Evolutionary conservation across 345 rosid species (phyloP), one percentile per base, ranked within the genome.

Genomic region (Leavenworthia alabamica): DNA sequence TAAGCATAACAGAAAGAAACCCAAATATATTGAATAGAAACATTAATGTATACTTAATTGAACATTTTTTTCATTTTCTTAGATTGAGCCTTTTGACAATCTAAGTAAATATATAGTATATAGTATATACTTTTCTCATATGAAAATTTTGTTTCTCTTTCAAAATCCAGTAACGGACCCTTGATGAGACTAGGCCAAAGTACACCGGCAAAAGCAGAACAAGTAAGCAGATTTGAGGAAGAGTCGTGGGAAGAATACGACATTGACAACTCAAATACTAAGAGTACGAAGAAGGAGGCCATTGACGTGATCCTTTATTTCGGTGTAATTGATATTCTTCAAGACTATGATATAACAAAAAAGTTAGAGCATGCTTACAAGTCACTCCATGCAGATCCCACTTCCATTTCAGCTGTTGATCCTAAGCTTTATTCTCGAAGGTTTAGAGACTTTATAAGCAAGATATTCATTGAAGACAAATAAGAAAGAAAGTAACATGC

Each of bases 281-380:
- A 56, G 5, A 51, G 11, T 29, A 35, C 66, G 8, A 41, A 66
- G 32, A 77, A 77, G 13, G 84, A 80, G 57, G 65, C 50, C n/a
- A 60, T 64, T 59, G 84, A 82, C 0, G 82, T 80, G 31, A 77
- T 82, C 64, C 81, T 82, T 1, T 82, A 82, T 55, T 78, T 82
- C 31, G 87, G 87, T 32, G 71, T 82, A 29, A 82, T 82, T 46
- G 87, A 82, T 44, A 82, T 82, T 67, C 71, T 82, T 32, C 86
- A 82, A 66, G 83, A 82, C 66, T 82, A 82, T 26, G 86, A 82
- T 55, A 82, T 82, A 13, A 78, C 79, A 59, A 82, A 82, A 75
- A 82, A 80, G 66, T 66, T 82, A 45, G 87, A 82, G 74, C 87
- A 80, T 39, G 87, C 82, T 7, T 82, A 82, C 80, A 82, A 82